Evolutionary conservation across 495 filamentous ascomycete species (phyloP), one percentile per base, ranked within the genome.

Genomic region (Aspergillus asperescens): DNA sequence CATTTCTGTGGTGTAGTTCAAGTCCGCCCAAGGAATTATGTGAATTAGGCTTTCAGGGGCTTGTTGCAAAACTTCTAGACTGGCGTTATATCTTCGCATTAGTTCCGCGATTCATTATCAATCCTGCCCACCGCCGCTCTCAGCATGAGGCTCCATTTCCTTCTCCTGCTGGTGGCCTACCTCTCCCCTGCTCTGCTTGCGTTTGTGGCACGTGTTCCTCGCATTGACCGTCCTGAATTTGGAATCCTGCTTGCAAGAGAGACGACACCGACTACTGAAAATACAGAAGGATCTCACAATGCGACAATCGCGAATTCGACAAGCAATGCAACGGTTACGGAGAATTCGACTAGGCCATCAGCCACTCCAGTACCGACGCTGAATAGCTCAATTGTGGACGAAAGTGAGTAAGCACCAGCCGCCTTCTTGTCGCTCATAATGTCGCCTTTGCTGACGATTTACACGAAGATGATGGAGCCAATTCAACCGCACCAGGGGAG

Each of bases 401-500:
- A 57, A 4, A 50, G 59, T 51, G 31, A 61, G 50, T 57, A 49
- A 1, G 57, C 1, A 40, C 27, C 13, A n/a, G n/a, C n/a, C n/a
- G n/a, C n/a, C n/a, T 19, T 8, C 23, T 27, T 40, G 16, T 16
- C 19, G 2, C 20, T 27, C 19, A 47, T 62, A 18, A 56, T 58
- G 25, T 62, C 35, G 20, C 5, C 38, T 22, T 18, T 18, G 35
- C 42, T 47, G 15, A 49, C 31, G 10, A 42, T 49, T 10, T 7
- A 51, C 25, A 37, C 5, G 13, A 43, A 35, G 49, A 59, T 27
- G 61, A 66, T 53, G 53, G 27, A 25, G 54, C 40, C 8, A 62
- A 61, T 15, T 42, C 61, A 38, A 54, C 52, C 7, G 61, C 64
- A 16, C 52, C 60, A 0, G 63, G 66, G 29, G 61, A 58, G 40